These are phyloP conservation scores for Ascochyta fabae DNA, from an alignment of 2,329 filamentous ascomycete species.

Conservation along the genomic window DNA sequence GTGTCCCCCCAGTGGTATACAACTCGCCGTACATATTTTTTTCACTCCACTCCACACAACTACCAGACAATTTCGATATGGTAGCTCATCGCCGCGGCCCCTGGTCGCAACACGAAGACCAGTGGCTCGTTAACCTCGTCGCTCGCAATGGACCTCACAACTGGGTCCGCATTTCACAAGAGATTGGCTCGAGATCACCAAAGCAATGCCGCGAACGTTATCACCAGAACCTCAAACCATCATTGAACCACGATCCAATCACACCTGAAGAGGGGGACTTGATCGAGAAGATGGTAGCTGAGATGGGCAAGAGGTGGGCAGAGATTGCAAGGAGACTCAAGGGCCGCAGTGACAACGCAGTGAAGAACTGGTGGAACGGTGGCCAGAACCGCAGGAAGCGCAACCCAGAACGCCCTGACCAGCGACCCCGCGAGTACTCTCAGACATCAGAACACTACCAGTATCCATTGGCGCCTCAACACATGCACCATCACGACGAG, in stretches of 20 bases:
- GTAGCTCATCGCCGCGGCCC: conserved; percentile 74
- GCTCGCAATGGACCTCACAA: conserved; percentile 76
- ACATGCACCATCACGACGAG: conserved; percentile 35
- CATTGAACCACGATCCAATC: conserved; percentile 79
- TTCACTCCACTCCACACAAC: conserved; percentile 2
- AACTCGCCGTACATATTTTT: neutral
- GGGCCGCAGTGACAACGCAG: conserved; percentile 90
- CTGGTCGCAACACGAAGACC: conserved; percentile 81
- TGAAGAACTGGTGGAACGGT: conserved; percentile 99
- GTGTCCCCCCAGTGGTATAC: conserved; percentile 10
- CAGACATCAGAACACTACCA: conserved; percentile 44
- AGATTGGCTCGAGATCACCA: conserved; percentile 78
- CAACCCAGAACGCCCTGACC: conserved; percentile 44
- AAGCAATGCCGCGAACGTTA: conserved; percentile 96
- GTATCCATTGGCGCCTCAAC: conserved; percentile 34
- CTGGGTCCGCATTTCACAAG: conserved; percentile 85
- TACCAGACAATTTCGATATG: conserved; percentile 41
- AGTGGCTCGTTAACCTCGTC: conserved; percentile 73
- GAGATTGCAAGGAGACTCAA: conserved; percentile 84
- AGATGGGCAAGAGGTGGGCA: conserved; percentile 88
- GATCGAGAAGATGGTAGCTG: conserved; percentile 78
- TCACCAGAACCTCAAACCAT: conserved; percentile 89
- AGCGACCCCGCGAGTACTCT: conserved; percentile 34
- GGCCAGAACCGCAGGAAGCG: conserved; percentile 78
- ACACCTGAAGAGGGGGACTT: conserved; percentile 74